Base-by-base conservation (phyloP, 2,329 filamentous ascomycete species). In the Fusarium tuaranense region DNA sequence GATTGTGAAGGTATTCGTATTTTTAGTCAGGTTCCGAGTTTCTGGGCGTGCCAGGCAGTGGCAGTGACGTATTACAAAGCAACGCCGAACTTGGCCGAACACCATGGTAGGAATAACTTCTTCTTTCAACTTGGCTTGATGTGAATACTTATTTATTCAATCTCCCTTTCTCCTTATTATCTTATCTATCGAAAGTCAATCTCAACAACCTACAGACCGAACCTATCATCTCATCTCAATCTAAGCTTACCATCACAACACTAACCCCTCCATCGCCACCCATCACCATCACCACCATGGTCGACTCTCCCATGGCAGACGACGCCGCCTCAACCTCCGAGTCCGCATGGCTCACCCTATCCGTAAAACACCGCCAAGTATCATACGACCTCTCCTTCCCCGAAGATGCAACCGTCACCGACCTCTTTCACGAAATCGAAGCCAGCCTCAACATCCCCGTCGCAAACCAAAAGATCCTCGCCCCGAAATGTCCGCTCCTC, bases 381-480 rank as follows among this genome's bases (percentile, higher is more conserved):
- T 80, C 82, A 14, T 85, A 87, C 75, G 84, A 82, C 12, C 81
- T 89, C 66, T 77, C 82, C 7, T 84, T 90, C 61, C 80, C 83
- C 9, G 75, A 82, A 16, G 83, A 85, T 69, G 85, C 87, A 20
- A 89, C 87, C 7, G 82, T 90, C 53, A 76, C 83, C 65, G 91
- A 93, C 76, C 88, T 94, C 41, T 91, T 91, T 53, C 81, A 86
- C 60, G 85, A 87, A 70, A 89, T 94, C 75, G 85, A 88, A 67
- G 80, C 83, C 51, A 81, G 83, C 4, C 86, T 94, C 63, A 87
- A 86, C 60, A 90, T 94, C 64, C 92, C 92, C 0, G 70, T 83
- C 39, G 80, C 85, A 12, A 91, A 94, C 81, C 92, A 94, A 79
- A 94, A 94, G 80, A 87, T 93, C 80, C 86, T 94, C 74, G 87